Conservation (phyloP, 306 rosid species). For the Ormosia semicastrata region DNA sequence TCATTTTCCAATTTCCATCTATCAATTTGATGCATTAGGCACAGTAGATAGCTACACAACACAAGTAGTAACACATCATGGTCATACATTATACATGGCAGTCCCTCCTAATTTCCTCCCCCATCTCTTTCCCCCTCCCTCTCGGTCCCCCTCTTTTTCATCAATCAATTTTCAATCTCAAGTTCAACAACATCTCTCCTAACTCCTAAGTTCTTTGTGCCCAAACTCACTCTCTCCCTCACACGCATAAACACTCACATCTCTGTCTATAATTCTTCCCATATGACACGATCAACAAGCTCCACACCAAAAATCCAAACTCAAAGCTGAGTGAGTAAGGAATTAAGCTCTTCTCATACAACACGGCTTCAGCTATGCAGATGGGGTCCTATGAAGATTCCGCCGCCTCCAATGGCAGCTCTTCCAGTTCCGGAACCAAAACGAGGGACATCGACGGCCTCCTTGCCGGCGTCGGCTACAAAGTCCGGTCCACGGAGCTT, state of each 20-base stretch:
- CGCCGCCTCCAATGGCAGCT: constrained; percentile 39
- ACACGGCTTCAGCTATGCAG: no score
- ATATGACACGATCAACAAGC: not conserved
- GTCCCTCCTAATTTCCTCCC: constrained; percentile 14
- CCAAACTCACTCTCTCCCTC: not conserved
- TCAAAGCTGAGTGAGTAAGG: not conserved
- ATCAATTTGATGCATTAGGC: constrained; percentile 24
- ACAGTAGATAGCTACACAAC: constrained; percentile 23
- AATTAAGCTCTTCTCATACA: not conserved
- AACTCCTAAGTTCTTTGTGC: no score
- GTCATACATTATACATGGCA: constrained; percentile 24
- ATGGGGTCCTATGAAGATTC: no score
- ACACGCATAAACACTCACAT: not conserved
- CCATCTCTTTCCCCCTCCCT: not conserved
- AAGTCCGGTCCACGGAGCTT: constrained; percentile 70
- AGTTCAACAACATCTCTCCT: not conserved
- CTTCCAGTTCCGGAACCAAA: constrained; percentile 36
- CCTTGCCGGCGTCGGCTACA: constrained; percentile 77
- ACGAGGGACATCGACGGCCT: constrained; percentile 56
- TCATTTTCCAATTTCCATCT: not conserved
- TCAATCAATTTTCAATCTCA: constrained; percentile 28
- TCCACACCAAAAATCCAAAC: not conserved
- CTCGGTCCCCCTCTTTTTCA: constrained; percentile 25
- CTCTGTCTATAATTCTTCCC: not conserved
- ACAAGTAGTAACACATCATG: constrained; percentile 24